Evolutionary conservation across 106 monocot species (phyloP).

Genomic region (Dendrobium huoshanense): DNA sequence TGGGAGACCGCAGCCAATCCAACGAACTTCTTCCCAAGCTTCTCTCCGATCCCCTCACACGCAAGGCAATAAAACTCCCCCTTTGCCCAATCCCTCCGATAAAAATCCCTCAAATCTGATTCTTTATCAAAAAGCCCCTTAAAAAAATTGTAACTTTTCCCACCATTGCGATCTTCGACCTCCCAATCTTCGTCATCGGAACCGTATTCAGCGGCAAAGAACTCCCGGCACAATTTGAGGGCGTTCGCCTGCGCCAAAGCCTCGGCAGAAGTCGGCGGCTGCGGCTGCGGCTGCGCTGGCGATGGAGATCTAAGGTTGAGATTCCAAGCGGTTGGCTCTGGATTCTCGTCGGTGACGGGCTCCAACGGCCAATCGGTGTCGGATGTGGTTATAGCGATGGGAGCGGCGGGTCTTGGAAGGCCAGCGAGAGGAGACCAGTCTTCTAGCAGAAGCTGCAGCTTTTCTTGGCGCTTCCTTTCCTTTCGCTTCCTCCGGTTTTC

Average conservation of each 20-base stretch:
- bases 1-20: constrained; percentile 46
- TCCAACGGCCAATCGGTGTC: neutral
- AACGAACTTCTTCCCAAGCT: constrained; percentile 37
- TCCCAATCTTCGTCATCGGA: constrained; percentile 22
- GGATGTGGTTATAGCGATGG: neutral
- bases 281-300: neutral
- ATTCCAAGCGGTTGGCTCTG: neutral
- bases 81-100: constrained; percentile 37
- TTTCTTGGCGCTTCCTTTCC: constrained; percentile 5
- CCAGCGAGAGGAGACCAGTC: neutral
- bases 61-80: constrained; percentile 64
- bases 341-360: neutral
- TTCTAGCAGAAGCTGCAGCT: constrained; percentile 1
- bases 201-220: constrained; percentile 28
- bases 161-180: constrained; percentile 5
- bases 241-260: constrained; percentile 14
- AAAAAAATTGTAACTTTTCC: constrained; percentile 32
- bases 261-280: constrained; percentile 1
- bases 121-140: constrained; percentile 33
- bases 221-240: constrained; percentile 20
- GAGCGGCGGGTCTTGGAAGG: neutral
- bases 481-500: neutral
- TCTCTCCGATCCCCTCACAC: constrained; percentile 31
- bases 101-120: constrained; percentile 37
- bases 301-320: neutral